Conservation (phyloP, 1,284 basidiomycete genomes). For the Puccinia triticina region DNA sequence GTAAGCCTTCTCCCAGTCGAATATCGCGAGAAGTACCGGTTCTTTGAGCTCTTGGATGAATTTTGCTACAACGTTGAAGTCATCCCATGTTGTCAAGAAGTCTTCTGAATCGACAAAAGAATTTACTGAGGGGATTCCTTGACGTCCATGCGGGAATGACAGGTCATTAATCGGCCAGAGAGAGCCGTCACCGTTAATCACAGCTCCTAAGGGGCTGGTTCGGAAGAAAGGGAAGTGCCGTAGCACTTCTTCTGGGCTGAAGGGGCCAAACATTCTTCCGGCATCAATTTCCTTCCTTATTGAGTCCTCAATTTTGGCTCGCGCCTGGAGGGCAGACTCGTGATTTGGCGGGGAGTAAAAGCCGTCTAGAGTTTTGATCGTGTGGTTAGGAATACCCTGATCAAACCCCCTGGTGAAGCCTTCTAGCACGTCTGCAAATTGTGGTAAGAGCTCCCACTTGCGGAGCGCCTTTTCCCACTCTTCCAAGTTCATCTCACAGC, state of each 20-base stretch:
- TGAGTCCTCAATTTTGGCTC: not conserved
- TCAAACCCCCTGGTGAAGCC: too few relatives aligned
- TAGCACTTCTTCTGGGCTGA: not conserved
- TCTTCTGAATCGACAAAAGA: not conserved
- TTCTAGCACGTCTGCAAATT: too few relatives aligned
- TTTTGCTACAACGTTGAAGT: not conserved
- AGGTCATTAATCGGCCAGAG: slow-evolving; percentile 8
- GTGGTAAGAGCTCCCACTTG: too few relatives aligned
- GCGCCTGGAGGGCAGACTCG: not conserved
- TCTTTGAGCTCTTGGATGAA: not conserved
- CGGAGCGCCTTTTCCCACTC: too few relatives aligned
- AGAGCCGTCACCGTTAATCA: not conserved
- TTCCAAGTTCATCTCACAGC: too few relatives aligned
- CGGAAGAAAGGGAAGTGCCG: not conserved
- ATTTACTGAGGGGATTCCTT: not conserved
- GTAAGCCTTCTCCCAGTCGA: slow-evolving; percentile 23
- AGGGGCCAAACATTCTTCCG: not conserved
- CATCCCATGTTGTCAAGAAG: slow-evolving; percentile 5
- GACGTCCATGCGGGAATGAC: not conserved
- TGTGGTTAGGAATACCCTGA: too few relatives aligned
- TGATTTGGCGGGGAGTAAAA: not conserved
- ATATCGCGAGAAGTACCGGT: not conserved
- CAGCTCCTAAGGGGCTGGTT: not conserved
- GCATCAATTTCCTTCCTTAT: not conserved
- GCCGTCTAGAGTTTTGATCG: too few relatives aligned